phyloP scores from a whole-genome alignment of 179 eudicot genomes.

The Monotropa hypopitys region DNA sequence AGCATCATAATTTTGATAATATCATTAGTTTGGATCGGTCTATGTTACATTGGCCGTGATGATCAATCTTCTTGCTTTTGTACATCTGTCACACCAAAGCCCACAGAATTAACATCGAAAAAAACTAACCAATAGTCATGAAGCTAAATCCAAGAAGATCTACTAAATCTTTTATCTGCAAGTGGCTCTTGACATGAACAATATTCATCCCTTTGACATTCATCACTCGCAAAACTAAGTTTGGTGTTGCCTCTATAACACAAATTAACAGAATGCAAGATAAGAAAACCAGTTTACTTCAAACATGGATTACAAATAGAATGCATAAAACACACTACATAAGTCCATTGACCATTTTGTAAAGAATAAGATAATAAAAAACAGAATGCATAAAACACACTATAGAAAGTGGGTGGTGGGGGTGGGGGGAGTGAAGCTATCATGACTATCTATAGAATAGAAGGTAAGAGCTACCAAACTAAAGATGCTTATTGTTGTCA shows the following conservation, averaged over 20 bases:
- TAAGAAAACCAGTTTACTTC: no score
- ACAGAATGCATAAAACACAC: background rate
- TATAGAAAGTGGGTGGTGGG: background rate
- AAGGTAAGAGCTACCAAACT: background rate
- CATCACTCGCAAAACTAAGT: constrained; percentile 53
- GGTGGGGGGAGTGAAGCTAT: background rate
- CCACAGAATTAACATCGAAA: background rate
- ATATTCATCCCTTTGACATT: constrained; percentile 51
- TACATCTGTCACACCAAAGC: constrained; percentile 32
- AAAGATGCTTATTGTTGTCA: background rate
- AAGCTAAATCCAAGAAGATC: no score
- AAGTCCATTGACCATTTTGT: constrained; percentile 98
- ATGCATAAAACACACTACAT: no score
- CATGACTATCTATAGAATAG: background rate
- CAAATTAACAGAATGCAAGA: background rate
- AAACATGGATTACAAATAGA: no score
- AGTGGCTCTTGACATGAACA: constrained; percentile 67
- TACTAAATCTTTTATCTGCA: constrained; percentile 30
- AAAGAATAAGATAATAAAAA: constrained; percentile 12
- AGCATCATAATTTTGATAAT: background rate
- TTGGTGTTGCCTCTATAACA: constrained; percentile 51
- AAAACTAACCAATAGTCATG: background rate
- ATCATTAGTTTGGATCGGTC: background rate
- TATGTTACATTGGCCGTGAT: constrained; percentile 44
- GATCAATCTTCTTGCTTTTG: constrained; percentile 57